Percentiles rank a stretch among this genome's conserved stretches.
phyloP scores from a whole-genome alignment of 495 filamentous ascomycete species.

The Neurospora sp. region DNA sequence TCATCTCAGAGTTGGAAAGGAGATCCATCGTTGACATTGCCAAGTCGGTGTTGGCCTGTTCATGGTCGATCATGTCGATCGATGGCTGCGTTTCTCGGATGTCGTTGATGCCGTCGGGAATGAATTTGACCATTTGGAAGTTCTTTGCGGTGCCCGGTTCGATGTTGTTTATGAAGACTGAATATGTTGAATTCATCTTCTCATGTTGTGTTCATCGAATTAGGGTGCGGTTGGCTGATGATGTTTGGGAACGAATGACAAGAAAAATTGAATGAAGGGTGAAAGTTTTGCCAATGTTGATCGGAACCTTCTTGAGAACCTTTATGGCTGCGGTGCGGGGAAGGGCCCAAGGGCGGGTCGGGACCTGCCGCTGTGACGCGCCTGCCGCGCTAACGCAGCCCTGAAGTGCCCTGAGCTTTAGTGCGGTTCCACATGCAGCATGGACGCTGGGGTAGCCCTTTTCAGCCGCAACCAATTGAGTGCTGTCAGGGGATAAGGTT shows the following conservation, averaged over 20 bases:
- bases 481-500: neutral
- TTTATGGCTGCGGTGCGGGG: neutral
- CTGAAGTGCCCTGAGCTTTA: neutral
- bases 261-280: neutral
- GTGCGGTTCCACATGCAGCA: neutral
- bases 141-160: neutral
- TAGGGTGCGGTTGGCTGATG: neutral
- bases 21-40: neutral
- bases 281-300: neutral
- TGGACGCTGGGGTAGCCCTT: neutral
- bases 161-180: rapidly evolving
- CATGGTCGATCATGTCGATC: neutral
- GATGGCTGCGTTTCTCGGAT: neutral
- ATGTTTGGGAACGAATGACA: neutral
- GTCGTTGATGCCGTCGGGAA: neutral
- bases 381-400: neutral
- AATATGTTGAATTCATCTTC: neutral
- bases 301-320: neutral
- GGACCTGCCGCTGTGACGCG: neutral
- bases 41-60: neutral
- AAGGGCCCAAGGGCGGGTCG: neutral
- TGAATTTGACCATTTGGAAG: neutral
- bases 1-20: neutral
- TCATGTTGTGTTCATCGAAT: neutral
- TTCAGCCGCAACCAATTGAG: neutral